Evolutionary conservation across 306 rosid species (phyloP), one percentile per base, ranked within the genome.

Genomic region (Sechiopsis laciniata): DNA sequence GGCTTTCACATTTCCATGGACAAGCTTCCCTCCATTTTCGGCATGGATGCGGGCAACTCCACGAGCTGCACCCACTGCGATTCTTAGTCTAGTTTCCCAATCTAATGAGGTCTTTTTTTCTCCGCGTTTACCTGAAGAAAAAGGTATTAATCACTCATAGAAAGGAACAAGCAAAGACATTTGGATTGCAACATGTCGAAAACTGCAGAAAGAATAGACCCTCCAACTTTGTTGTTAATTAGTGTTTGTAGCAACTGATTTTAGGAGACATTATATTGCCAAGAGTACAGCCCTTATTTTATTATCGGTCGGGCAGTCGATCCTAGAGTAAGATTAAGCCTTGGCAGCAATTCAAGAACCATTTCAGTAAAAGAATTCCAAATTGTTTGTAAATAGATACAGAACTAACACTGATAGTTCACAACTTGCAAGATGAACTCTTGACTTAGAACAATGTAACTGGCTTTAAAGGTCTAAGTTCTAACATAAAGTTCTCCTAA

Each of bases 11-110:
- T 92, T 89, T 76, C 96, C 97, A 22, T 90, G 96, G 48, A 89
- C 86, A 55, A 92, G 92, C 62, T 89, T 92, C 76, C 96, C 95
- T 6, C 88, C 84, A 20, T 83, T 88, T 78, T 83, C 92, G 16
- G 71, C 71, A 73, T 92, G 97, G 79, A 92, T 81, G 6, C 83
- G 85, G 37, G 88, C 87, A 58, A 92, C 80, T 67, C 97, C 97
- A 78, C 88, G 86, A 22, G 96, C 97, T 37, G 91, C 88, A 19
- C 97, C 97, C 26, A 88, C 32, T 11, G 96, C 97, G 77, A 92
- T 80, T 80, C 81, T 88, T 46, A 88, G 82, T 51, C 96, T 83
- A 26, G 88, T 46, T 70, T 88, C 87, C 97, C 97, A 92, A 76
- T 87, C 92, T 76, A 92, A 79, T 4, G 89, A 77, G 65, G 71